Evolutionary conservation across 208 protist genomes (phyloP), one percentile per base, ranked within the genome.

Genomic region (Leishmania tropica): DNA sequence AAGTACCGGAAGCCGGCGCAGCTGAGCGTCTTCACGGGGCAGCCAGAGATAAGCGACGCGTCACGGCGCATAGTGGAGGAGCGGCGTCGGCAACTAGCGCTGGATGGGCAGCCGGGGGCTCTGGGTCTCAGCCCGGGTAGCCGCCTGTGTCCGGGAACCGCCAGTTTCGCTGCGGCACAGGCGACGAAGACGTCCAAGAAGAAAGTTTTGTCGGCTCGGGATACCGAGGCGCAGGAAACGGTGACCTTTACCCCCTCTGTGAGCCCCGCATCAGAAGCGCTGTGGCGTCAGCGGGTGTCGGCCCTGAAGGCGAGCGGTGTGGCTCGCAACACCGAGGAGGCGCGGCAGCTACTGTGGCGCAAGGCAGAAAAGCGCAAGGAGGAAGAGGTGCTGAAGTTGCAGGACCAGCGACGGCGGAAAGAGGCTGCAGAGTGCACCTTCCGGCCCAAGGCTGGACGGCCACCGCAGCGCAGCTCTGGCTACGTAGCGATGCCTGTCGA

Each of bases 391-490:
- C 62, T 72, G 31, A 81, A 75, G 54, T 11, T 82, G 24, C 87
- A 81, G 11, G 86, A 62, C 17, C 45, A 88, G 87, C 67, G 80
- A 42, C 83, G 76, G 45, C 37, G 35, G n/a, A 77, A 87, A 72
- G 87, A 89, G 76, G 78, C 87, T 51, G 78, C 56, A 51, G 92
- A 88, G 78, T 96, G 92, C 84, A 94, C 90, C 56, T 96, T 96
- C 83, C 82, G 82, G 24, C 92, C 92, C 2, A 87, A 83, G 71
- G 81, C 91, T 7, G 90, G 90, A n/a, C 85, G 92, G 0, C 83
- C 89, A 10, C 89, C 90, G 8, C 83, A 82, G 54, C 86, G 90
- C 58, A 51, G 84, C 58, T 74, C 83, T 31, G 86, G 86, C 58
- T 79, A 88, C 58, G 83, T 70, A 7, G 60, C 88, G 21, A 83